A percentile compares a stretch with the other conserved stretches of the same genome.
Conservation (phyloP, 768 basidiomycete genomes). For the Saitozyma podzolica region DNA sequence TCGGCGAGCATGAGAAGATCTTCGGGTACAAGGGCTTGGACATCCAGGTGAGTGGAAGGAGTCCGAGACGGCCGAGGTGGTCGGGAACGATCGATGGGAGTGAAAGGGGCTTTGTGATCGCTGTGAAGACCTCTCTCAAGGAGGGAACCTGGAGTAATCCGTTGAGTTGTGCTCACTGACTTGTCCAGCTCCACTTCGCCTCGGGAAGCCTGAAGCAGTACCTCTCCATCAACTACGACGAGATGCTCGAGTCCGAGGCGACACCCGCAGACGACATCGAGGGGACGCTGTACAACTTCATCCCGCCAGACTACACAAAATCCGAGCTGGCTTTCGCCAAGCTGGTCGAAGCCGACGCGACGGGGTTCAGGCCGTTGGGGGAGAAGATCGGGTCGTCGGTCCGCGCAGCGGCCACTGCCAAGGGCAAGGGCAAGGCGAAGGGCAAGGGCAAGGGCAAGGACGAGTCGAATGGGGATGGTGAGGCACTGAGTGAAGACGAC, state of each 20-base stretch:
- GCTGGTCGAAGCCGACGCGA: slow-evolving; percentile 75
- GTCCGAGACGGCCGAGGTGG: too few species aligned
- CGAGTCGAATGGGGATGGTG: slow-evolving; percentile 49
- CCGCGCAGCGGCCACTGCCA: slow-evolving; percentile 55
- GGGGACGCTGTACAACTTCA: slow-evolving; percentile 69
- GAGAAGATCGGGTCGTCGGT: slow-evolving; percentile 74
- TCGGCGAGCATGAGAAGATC: slow-evolving; percentile 92
- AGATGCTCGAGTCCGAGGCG: slow-evolving; percentile 62
- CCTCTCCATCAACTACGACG: slow-evolving; percentile 67
- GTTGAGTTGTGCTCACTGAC: neutral
- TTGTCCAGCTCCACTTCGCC: slow-evolving; percentile 70
- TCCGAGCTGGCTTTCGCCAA: slow-evolving; percentile 67
- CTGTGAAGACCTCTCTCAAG: neutral
- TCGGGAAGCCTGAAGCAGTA: slow-evolving; percentile 82
- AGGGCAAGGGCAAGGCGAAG: slow-evolving; percentile 54
- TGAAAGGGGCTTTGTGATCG: too few species aligned
- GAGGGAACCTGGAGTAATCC: neutral
- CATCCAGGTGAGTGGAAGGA: slow-evolving; percentile 67
- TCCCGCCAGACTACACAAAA: slow-evolving; percentile 74
- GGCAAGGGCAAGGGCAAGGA: slow-evolving; percentile 63
- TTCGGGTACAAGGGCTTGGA: slow-evolving; percentile 85
- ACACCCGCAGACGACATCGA: slow-evolving; percentile 80
- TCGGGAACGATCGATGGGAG: too few species aligned
- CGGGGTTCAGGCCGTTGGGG: slow-evolving; percentile 73
- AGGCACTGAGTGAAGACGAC: slow-evolving; percentile 56